Base-by-base conservation (phyloP, 116 monocot genomes). In the Cymodocea nodosa region DNA sequence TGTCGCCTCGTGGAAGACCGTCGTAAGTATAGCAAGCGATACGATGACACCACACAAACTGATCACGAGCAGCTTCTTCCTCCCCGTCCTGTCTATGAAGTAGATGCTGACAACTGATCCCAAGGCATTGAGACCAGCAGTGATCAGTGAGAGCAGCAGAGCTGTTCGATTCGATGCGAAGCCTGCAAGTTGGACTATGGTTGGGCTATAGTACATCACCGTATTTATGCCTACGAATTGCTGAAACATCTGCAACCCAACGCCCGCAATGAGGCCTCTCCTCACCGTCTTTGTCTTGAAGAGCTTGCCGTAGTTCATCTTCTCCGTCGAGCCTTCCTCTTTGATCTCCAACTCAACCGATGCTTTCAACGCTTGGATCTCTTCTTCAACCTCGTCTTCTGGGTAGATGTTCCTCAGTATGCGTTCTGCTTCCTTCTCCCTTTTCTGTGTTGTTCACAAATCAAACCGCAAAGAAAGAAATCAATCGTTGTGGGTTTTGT, bases 211-310 rank as follows among this genome's bases (percentile, higher is more conserved):
- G 63, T 90, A 90, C 86, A 90, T 90, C 34, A 90, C 86, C 0
- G 90, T 86, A 75, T 90, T 90, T 54, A 90, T 90, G 20, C 90
- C 90, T n/a, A 86, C 86, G 40, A 90, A 84, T 35, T 90, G 90
- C 71, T 93, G 93, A 59, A 83, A 83, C 12, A 88, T 60, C 66
- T 85, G 93, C 19, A 85, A 77, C 23, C 84, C 80, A 9, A 93
- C 82, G 4, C 92, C 92, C 6, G 92, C 92, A 15, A 81, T 25
- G 5, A 93, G 81, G 2, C 83, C 92, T 64, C 92, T 83, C 53
- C 92, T 74, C 5, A 87, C 92, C 8, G 83, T 79, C 71, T 55
- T 77, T 13, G 73, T 85, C 40, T 75, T 81, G 23, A 71, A 56
- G 16, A 81, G 66, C 63, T 81, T 83, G 7, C n/a, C 56, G 51